Evolutionary conservation across 495 filamentous ascomycete species (phyloP).

Genomic region (Pyrenopolyporus hunteri): DNA sequence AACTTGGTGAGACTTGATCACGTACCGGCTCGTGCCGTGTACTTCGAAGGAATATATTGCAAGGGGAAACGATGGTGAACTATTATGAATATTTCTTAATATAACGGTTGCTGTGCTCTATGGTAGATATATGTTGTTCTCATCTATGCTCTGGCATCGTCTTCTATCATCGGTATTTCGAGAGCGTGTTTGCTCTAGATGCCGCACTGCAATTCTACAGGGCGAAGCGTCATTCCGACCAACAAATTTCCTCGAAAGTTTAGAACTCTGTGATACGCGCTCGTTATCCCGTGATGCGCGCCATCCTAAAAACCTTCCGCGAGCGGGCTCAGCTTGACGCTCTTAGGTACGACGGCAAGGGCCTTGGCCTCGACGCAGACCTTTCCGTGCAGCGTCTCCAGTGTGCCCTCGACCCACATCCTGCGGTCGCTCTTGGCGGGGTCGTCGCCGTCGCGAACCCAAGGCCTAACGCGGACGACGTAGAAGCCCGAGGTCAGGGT

Average conservation of each 20-base stretch:
- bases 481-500: conserved; percentile 67
- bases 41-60: neutral
- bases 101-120: neutral
- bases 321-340: conserved; percentile 52
- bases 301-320: conserved; percentile 50
- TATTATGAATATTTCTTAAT: neutral
- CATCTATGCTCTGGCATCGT: conserved; percentile 20
- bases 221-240: too few species aligned
- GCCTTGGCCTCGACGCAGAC: conserved; percentile 63
- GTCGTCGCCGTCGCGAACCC: conserved; percentile 45
- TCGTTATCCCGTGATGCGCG: neutral
- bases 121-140: conserved; percentile 4
- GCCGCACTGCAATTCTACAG: too few species aligned
- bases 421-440: conserved; percentile 63
- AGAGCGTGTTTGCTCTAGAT: too few species aligned
- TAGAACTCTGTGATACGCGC: neutral
- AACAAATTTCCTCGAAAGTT: too few species aligned
- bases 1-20: neutral
- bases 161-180: neutral
- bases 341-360: conserved; percentile 68
- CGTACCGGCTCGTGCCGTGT: too few species aligned
- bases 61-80: neutral
- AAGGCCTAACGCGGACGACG: conserved; percentile 60
- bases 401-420: conserved; percentile 62
- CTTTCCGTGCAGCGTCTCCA: conserved; percentile 60